phyloP scores from a whole-genome alignment of 768 basidiomycete species.

The Mycena latifolia region DNA sequence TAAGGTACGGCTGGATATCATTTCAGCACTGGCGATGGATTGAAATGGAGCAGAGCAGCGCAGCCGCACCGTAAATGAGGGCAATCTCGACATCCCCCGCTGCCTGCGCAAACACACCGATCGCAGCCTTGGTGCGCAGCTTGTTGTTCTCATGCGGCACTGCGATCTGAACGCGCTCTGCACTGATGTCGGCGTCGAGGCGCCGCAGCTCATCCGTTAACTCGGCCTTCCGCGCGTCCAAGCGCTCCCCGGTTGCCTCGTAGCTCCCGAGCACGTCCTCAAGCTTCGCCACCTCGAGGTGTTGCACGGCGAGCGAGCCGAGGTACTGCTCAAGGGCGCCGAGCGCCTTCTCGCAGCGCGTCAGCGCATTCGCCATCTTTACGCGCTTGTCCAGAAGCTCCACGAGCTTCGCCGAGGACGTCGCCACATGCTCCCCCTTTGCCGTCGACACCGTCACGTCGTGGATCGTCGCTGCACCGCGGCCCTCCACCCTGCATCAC shows the following conservation, averaged over 20 bases:
- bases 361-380: slow-evolving; percentile 11
- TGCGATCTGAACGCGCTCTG: slow-evolving; percentile 6
- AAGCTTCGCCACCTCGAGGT: slow-evolving; percentile 35
- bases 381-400: slow-evolving; percentile 6
- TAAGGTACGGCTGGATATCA: slow-evolving; percentile 27
- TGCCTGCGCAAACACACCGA: slow-evolving; percentile 38
- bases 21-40: neutral
- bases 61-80: slow-evolving; percentile 37
- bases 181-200: slow-evolving; percentile 31
- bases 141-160: slow-evolving; percentile 26
- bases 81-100: slow-evolving; percentile 38
- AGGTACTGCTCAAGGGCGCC: slow-evolving; percentile 35
- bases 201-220: slow-evolving; percentile 30
- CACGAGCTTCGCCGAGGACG: slow-evolving; percentile 16
- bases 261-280: slow-evolving; percentile 32
- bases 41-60: too few relatives aligned
- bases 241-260: slow-evolving; percentile 30
- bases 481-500: slow-evolving; percentile 27
- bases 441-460: slow-evolving; percentile 25
- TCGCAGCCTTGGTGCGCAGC: slow-evolving; percentile 31
- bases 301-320: slow-evolving; percentile 29
- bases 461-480: slow-evolving; percentile 33
- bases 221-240: slow-evolving; percentile 31
- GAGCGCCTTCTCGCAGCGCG: slow-evolving; percentile 35
- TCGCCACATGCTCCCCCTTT: slow-evolving; percentile 16